Base-by-base conservation (phyloP, 2,329 filamentous ascomycete species). In the Alternaria gaisen region DNA sequence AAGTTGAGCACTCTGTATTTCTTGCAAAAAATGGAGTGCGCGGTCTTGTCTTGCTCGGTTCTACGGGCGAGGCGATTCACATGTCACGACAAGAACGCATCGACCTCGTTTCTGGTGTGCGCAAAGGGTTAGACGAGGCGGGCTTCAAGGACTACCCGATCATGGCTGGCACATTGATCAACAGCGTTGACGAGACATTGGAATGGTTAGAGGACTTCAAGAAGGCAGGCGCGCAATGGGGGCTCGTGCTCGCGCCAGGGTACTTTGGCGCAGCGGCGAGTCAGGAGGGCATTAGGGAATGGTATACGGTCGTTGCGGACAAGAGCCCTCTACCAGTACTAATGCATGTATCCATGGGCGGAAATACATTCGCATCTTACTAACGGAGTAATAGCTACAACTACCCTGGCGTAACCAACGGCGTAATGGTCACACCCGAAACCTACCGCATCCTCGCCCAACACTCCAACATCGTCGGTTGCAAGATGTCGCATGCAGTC, bases 401-500 rank as follows among this genome's bases (percentile, higher is more conserved):
- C 76, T 89, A 89, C 77, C 88, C 88, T 1, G 88, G 86, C 53
- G 88, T 91, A 22, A 88, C 87, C 10, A 91, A 90, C 80, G 86
- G 87, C 68, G 80, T 90, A 69, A 83, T 83, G 67, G 82, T 90
- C 60, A 79, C 83, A 0, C 85, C 87, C 1, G 81, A 84, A 9
- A 88, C 87, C 0, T 88, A 87, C 70, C 86, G 81, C 69, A 78
- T 80, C 67, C 85, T 91, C 26, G 82, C 88, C 7, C 79, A 83
- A 56, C 88, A 90, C 72, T 83, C 86, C 30, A 90, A 90, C 71
- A 90, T 90, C 59, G 88, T 90, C 4, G 88, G 88, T 52, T 89
- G 86, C 79, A 91, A 91, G 79, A 85, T 91, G 67, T 90, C 87
- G 0, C 88, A 91, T 73, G 88, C 87, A 52, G 87, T 90, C 72